These are phyloP conservation scores for Picea abies DNA, from an alignment of 83 land plant genomes.

Conservation along the genomic window DNA sequence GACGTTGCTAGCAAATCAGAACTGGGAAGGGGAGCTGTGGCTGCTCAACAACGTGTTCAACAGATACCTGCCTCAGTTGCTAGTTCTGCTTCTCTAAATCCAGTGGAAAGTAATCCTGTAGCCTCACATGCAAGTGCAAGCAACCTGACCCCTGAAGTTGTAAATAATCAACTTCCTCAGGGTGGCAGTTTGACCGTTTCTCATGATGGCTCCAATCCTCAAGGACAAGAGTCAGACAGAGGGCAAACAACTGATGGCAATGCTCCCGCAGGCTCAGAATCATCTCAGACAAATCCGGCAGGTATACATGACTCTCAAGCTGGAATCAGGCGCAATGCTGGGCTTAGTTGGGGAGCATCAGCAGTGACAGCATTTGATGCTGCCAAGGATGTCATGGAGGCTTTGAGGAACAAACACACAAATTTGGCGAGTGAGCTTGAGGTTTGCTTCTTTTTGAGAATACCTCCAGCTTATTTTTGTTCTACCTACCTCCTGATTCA, in stretches of 20 bases:
- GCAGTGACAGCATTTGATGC: conserved; percentile 98
- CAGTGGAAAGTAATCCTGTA: conserved; percentile 57
- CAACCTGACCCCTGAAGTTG: conserved; percentile 26
- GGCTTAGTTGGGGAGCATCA: conserved; percentile 66
- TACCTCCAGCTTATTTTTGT: neutral
- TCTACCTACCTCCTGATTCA: too few relatives aligned
- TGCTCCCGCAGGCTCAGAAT: conserved; percentile 54
- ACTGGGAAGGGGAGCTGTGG: conserved; percentile 51
- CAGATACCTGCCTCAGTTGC: conserved; percentile 35
- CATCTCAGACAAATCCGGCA: conserved; percentile 40
- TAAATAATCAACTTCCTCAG: conserved; percentile 46
- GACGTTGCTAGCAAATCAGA: conserved; percentile 93
- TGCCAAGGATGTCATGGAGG: conserved; percentile 98
- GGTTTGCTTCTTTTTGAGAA: conserved; percentile 42
- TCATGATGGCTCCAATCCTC: conserved; percentile 54
- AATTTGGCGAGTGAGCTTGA: conserved; percentile 96
- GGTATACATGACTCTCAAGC: conserved; percentile 37
- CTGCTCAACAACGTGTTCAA: conserved; percentile 66
- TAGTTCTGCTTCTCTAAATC: conserved; percentile 35
- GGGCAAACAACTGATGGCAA: conserved; percentile 39
- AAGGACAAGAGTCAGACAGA: conserved; percentile 80
- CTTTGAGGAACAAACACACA: conserved; percentile 85
- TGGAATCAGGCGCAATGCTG: conserved; percentile 60
- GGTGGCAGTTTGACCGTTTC: conserved; percentile 29
- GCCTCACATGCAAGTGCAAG: conserved; percentile 36